Conservation (phyloP, 345 rosid species). For the Orychophragmus violaceus region DNA sequence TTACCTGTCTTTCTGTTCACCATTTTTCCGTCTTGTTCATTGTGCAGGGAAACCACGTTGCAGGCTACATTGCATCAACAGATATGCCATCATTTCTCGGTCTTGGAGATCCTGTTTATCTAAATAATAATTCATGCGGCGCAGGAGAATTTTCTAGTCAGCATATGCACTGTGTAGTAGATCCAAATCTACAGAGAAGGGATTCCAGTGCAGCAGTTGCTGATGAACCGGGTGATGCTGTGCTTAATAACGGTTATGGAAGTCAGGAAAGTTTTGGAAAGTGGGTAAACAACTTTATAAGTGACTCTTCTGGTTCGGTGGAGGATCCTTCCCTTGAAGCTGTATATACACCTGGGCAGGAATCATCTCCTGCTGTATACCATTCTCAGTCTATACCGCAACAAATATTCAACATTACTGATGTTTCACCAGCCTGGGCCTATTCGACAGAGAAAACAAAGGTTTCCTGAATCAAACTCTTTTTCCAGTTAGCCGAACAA, state of each 20-base stretch:
- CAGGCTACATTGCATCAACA: constrained; percentile 17
- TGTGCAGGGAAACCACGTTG: constrained; percentile 21
- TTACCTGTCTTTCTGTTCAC: constrained; percentile 9
- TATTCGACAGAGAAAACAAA: constrained; percentile 76
- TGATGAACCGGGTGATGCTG: constrained; percentile 33
- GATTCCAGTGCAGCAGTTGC: constrained; percentile 29
- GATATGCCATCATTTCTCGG: constrained; percentile 14
- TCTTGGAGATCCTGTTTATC: constrained; percentile 26
- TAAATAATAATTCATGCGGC: constrained; percentile 24
- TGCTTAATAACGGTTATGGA: constrained; percentile 44
- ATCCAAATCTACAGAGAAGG: constrained; percentile 25
- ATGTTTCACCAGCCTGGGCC: constrained; percentile 81
- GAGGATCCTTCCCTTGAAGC: constrained; percentile 49
- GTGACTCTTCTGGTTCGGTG: constrained; percentile 48
- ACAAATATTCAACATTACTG: constrained; percentile 67
- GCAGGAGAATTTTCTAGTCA: constrained; percentile 32
- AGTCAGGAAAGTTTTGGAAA: constrained; percentile 89
- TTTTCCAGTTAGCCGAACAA: neutral
- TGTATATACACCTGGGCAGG: constrained; percentile 38
- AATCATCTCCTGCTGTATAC: constrained; percentile 26
- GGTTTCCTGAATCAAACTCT: constrained; percentile 36
- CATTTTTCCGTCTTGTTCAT: constrained; percentile 7
- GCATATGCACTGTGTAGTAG: constrained; percentile 22
- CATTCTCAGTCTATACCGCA: constrained; percentile 39
- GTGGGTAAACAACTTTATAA: constrained; percentile 64